Percentiles rank a stretch among this genome's conserved stretches.
Evolutionary conservation across 371 early-diverging fungal species (phyloP).

Genomic region (Mucor mucedo): DNA sequence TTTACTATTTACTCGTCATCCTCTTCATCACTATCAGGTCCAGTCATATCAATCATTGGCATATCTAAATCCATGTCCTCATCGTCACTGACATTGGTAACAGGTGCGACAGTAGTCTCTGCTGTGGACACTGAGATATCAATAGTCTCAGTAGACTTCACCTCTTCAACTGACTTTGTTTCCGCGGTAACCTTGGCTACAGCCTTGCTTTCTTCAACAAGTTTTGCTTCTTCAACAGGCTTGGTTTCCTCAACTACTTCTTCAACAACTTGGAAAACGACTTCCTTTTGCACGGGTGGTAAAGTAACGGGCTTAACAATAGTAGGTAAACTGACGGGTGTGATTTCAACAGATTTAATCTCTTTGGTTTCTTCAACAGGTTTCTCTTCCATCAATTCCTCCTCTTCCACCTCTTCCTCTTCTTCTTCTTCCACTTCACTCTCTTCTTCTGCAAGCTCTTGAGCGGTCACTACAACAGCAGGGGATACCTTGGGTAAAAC

Average conservation of each 20-base stretch:
- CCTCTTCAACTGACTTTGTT: not conserved
- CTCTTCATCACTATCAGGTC: slow-evolving; percentile 45
- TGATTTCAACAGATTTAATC: slow-evolving; percentile 7
- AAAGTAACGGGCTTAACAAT: not conserved
- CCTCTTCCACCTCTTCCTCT: not conserved
- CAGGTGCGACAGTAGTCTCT: not conserved
- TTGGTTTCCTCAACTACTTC: not conserved
- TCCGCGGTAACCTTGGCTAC: not conserved
- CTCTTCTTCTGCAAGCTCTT: slow-evolving; percentile 18
- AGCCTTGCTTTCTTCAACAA: not conserved
- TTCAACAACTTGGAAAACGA: not conserved
- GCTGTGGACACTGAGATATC: not conserved
- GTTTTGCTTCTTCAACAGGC: not conserved
- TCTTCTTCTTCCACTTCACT: slow-evolving; percentile 9
- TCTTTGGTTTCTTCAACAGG: not conserved
- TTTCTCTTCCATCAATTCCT: not conserved
- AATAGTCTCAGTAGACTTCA: not conserved
- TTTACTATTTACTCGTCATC: slow-evolving; percentile 18
- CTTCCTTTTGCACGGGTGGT: not conserved
- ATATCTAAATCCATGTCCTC: slow-evolving; percentile 43
- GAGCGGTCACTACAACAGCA: slow-evolving; percentile 24
- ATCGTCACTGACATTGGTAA: slow-evolving; percentile 1
- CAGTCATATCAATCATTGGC: slow-evolving; percentile 50
- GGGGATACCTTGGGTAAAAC: slow-evolving; percentile 31
- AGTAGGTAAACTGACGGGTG: slow-evolving; percentile 16